phyloP scores from a whole-genome alignment of 768 basidiomycete species.

The Amanita rimosa region DNA sequence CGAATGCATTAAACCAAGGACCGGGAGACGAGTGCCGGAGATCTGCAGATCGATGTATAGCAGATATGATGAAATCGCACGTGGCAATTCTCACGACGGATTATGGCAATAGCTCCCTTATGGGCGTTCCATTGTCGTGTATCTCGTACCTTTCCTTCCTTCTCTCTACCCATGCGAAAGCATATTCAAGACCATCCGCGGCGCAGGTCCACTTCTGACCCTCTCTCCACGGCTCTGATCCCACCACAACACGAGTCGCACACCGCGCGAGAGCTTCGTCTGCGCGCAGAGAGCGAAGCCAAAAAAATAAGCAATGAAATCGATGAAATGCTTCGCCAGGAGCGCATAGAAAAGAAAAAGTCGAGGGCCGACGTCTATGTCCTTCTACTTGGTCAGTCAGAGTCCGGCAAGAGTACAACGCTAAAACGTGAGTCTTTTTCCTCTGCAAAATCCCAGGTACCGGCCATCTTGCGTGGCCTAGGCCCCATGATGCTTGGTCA shows the following conservation, averaged over 20 bases:
- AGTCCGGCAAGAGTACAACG: conserved; percentile 84
- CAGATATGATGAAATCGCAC: conserved; percentile 1
- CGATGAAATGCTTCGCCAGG: conserved; percentile 66
- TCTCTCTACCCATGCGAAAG: conserved; percentile 26
- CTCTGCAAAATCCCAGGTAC: neutral
- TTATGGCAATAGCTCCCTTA: conserved; percentile 3
- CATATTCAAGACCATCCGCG: conserved; percentile 20
- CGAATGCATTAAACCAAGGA: neutral
- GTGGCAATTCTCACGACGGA: conserved; percentile 1
- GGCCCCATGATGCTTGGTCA: no score
- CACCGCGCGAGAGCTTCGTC: conserved; percentile 50
- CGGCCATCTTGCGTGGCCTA: no score
- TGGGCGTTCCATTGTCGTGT: conserved; percentile 10
- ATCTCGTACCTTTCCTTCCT: conserved; percentile 14
- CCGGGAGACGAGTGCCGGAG: neutral
- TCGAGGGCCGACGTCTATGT: conserved; percentile 59
- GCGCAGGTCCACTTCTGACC: conserved; percentile 49
- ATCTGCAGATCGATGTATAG: neutral
- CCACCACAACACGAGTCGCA: conserved; percentile 68
- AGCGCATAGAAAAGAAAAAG: conserved; percentile 49
- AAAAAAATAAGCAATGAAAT: conserved; percentile 67
- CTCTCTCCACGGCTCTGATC: conserved; percentile 51
- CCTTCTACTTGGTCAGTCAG: conserved; percentile 77
- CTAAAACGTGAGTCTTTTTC: conserved; percentile 59
- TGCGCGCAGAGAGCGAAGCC: conserved; percentile 60